These are phyloP conservation scores for Stachybotrys echinatus DNA, from an alignment of 2,329 filamentous ascomycete genomes.

Conservation along the genomic window DNA sequence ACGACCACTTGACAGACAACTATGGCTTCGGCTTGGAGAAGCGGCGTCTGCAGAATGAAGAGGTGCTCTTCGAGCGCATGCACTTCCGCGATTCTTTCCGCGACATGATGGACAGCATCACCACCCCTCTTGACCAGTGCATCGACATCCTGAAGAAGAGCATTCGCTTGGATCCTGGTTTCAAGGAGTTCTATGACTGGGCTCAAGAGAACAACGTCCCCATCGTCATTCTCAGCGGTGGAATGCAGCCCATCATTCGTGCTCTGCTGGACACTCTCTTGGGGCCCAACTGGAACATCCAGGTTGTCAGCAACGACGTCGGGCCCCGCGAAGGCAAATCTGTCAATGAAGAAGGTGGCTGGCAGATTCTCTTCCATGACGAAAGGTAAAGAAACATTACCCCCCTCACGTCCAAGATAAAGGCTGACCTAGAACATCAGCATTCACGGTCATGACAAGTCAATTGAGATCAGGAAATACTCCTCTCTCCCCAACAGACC, in stretches of 20 bases:
- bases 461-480: slow-evolving; percentile 83
- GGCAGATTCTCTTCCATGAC: slow-evolving; percentile 86
- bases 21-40: slow-evolving; percentile 73
- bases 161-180: slow-evolving; percentile 84
- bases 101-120: slow-evolving; percentile 87
- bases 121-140: slow-evolving; percentile 74
- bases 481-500: slow-evolving; percentile 70
- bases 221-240: slow-evolving; percentile 84
- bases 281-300: slow-evolving; percentile 72
- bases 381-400: slow-evolving; percentile 52
- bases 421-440: no score
- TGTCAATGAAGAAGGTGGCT: slow-evolving; percentile 76
- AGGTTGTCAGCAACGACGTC: slow-evolving; percentile 88
- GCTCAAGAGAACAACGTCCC: slow-evolving; percentile 76
- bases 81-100: slow-evolving; percentile 83
- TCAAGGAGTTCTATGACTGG: slow-evolving; percentile 85
- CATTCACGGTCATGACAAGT: slow-evolving; percentile 96
- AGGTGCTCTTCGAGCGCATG: slow-evolving; percentile 65
- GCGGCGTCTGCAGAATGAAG: slow-evolving; percentile 68
- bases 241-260: slow-evolving; percentile 89
- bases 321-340: slow-evolving; percentile 54
- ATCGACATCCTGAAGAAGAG: slow-evolving; percentile 72
- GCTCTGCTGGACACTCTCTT: slow-evolving; percentile 76
- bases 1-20: slow-evolving; percentile 79
- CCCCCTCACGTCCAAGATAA: not conserved